These are phyloP conservation scores for Rhynchosporium agropyri DNA, from an alignment of 2,329 filamentous ascomycete species.

Conservation along the genomic window DNA sequence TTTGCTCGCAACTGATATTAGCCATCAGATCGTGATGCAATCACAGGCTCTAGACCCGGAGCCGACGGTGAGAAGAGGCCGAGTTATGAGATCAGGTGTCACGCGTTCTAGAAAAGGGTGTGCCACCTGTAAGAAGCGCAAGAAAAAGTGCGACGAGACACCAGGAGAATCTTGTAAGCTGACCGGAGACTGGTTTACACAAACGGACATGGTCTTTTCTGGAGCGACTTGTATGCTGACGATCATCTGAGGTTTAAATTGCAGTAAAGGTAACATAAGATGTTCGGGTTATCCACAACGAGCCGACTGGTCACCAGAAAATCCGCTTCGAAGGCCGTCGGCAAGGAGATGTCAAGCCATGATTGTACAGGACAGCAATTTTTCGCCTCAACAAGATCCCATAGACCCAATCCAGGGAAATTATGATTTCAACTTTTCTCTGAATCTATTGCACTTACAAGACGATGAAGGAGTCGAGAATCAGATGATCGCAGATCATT, in stretches of 20 bases:
- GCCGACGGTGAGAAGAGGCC: not conserved
- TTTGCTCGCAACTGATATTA: not conserved
- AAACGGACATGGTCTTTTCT: too few relatives aligned
- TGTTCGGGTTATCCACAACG: constrained; percentile 1
- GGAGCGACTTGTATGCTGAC: not conserved
- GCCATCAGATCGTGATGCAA: constrained; percentile 2
- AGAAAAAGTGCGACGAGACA: constrained; percentile 63
- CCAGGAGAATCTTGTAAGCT: not conserved
- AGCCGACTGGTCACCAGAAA: not conserved
- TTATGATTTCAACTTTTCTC: not conserved
- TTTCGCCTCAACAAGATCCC: not conserved
- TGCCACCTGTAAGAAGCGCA: constrained; percentile 57
- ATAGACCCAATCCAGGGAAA: not conserved
- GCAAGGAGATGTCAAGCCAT: not conserved
- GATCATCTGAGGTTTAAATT: not conserved
- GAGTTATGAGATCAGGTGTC: constrained; percentile 11
- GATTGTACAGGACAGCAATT: not conserved
- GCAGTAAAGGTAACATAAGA: not conserved
- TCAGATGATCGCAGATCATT: not conserved
- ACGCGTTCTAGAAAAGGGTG: constrained; percentile 35
- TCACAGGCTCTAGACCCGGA: not conserved
- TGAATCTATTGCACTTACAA: not conserved
- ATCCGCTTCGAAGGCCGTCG: not conserved
- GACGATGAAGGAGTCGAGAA: not conserved
- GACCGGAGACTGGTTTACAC: not conserved